Base-by-base conservation (phyloP, 371 early-diverging fungal genomes). In the Mucor indicus region DNA sequence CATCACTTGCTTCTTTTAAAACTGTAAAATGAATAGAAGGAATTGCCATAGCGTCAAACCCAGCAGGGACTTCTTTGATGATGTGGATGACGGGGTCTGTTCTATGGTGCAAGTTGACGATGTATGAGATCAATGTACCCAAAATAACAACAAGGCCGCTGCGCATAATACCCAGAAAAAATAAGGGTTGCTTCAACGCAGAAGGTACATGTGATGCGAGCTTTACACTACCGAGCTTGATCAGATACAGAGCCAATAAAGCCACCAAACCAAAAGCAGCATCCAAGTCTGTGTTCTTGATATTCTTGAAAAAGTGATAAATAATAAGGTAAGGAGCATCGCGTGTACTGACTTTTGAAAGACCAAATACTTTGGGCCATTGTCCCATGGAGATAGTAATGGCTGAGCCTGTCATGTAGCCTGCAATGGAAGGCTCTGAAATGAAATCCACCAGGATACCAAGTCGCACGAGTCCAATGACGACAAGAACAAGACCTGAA, bases 371-470 rank as follows among this genome's bases (percentile, higher is more conserved):
- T 24, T 77, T 72, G 0, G 91, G 83, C 47, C 53, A 50, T 50
- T 94, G 95, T 7, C 81, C 75, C 43, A 87, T 60, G 13, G 85
- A 79, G 32, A 94, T 90, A 38, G 76, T 84, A 4, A 85, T 62
- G 2, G 87, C 89, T 0, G 85, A 78, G 0, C 88, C 90, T 5
- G 85, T 83, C 59, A 82, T 87, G 41, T 85, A 89, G 0, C 89
- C 89, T 11, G 80, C 80, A 38, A 90, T 80, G 0, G 83, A 86
- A 16, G 85, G 81, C 12, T 54, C 65, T 2, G 95, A 85, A 36
- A 95, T 89, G 57, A 95, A 90, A 56, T 95, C 92, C 4, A 92
- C 85, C 6, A 95, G 49, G 22, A 88, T 72, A 4, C 93, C 93
- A 7, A 93, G 61, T 9, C 89, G 81, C 29, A 91, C 54, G 7